Evolutionary conservation across 495 filamentous ascomycete species (phyloP), one percentile per base, ranked within the genome.

Genomic region (Pseudevernia furfuracea): DNA sequence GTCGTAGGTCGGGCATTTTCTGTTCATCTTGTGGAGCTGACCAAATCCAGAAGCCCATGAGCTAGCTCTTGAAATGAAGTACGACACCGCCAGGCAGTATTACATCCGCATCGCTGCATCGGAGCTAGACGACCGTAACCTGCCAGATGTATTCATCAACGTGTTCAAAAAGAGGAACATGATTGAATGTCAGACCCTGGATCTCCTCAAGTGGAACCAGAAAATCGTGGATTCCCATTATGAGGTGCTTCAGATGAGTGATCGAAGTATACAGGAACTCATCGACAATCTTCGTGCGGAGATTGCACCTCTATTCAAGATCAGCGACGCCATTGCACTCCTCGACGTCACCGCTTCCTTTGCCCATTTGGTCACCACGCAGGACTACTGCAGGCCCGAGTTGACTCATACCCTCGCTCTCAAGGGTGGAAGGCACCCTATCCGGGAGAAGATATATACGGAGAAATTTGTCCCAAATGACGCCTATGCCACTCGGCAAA

Each of bases 261-360:
- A 80, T 61, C 82, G 82, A 46, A 82, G 86, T 4, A 79, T 97
- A 34, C 82, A 89, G 63, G 75, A 84, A 48, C 79, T 98, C 11
- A 83, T 92, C 30, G 78, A 83, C 23, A 77, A 85, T 17, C 78
- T 96, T 34, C 80, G 88, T 43, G 74, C 77, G 6, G 83, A 91
- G 61, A 83, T 92, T 28, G 84, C 86, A 1, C 74, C 76, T 4
- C 77, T 97, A 1, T 95, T 92, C 74, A 84, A 83, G 62, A 81
- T 91, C 60, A 91, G 89, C 68, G 92, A 97, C 69, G 86, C 85
- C 25, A 87, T 97, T 65, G 90, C 90, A n/a, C 83, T 91, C 73
- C 80, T 98, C 8, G 94, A 98, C 71, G 95, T 97, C 90, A 77
- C 95, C n/a, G 77, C 85, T 34, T 82, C 89, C 11, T 97, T 96